Conservation (phyloP, 2,329 filamentous ascomycete genomes). For the Westerdykella aurantiaca region DNA sequence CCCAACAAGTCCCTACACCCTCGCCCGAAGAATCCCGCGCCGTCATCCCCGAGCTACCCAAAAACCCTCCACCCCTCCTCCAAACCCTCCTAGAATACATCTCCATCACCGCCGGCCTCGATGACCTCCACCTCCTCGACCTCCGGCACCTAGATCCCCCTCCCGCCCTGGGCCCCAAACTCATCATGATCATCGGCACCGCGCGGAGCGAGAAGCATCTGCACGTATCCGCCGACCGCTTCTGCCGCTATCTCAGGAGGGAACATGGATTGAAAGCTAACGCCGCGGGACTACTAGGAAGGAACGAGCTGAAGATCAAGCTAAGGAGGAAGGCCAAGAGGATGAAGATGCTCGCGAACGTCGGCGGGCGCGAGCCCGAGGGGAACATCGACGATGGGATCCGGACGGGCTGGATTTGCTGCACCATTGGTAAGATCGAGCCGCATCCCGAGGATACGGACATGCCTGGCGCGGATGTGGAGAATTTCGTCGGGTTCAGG, state of each 20-base stretch:
- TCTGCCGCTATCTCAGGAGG: constrained; percentile 77
- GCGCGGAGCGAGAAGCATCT: constrained; percentile 90
- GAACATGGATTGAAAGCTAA: constrained; percentile 66
- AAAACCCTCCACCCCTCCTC: constrained; percentile 65
- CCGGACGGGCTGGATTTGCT: constrained; percentile 91
- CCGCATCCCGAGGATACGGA: constrained; percentile 41
- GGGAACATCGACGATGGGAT: constrained; percentile 73
- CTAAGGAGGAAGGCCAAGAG: constrained; percentile 72
- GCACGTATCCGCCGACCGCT: constrained; percentile 82
- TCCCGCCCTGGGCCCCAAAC: constrained; percentile 76
- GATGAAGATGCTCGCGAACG: constrained; percentile 71
- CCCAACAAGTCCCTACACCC: constrained; percentile 45
- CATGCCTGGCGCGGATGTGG: constrained; percentile 29
- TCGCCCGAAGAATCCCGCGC: constrained; percentile 47
- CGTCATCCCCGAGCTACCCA: constrained; percentile 58
- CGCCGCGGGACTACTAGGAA: constrained; percentile 82
- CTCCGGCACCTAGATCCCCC: constrained; percentile 79
- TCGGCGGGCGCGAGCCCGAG: constrained; percentile 49
- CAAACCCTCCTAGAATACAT: constrained; percentile 68
- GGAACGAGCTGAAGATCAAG: constrained; percentile 87
- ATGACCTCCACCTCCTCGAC: constrained; percentile 74
- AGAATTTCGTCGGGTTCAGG: constrained; percentile 73
- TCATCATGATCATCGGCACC: constrained; percentile 89
- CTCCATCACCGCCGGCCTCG: constrained; percentile 78
- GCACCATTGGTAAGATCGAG: constrained; percentile 72